Base-by-base conservation (phyloP, 768 basidiomycete genomes). In the Pleurotus giganteus region DNA sequence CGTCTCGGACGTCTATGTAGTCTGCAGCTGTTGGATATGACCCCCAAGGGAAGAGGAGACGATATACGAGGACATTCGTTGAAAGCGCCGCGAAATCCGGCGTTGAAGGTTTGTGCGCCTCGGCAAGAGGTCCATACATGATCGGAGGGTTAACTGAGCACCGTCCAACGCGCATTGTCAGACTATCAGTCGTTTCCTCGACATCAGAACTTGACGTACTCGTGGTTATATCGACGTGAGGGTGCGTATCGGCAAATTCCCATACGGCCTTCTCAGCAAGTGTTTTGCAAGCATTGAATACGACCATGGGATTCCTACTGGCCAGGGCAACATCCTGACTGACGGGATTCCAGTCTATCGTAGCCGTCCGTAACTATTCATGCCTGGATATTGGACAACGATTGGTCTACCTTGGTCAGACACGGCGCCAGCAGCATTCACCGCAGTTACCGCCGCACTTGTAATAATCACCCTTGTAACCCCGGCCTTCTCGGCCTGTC, bases 191-290 rank as follows among this genome's bases (percentile, higher is more conserved):
- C 19, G 7, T 41, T 7, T 41, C n/a, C 19, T 17, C 13, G 15
- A 41, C 43, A 46, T 36, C 23, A 19, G 34, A n/a, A 37, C 28
- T 23, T 23, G 13, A 57, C 73, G 50, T 57, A 74, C 74, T 53
- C 26, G 66, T 63, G 2, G 70, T 65, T 24, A 72, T 52, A 39
- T 75, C 71, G 34, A 74, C 57, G 39, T 69, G 60, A n/a, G 71
- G 69, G 47, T 74, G 68, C 34, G 62, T 47, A 19, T 68, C 69
- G 1, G 68, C 74, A 56, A 68, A 74, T n/a, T 69, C 63, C 74
- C 75, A 75, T 1, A 70, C 66, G 1, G 69, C 71, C 15, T 61
- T 61, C 60, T 78, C 76, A 0, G 73, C 70, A 3, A 71, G 57
- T 1, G 61, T 67, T 59, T 78, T 78, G n/a, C 73, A 61, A 4